These are phyloP conservation scores for Termitomyces sp. DNA, from an alignment of 768 basidiomycete species.

Conservation along the genomic window DNA sequence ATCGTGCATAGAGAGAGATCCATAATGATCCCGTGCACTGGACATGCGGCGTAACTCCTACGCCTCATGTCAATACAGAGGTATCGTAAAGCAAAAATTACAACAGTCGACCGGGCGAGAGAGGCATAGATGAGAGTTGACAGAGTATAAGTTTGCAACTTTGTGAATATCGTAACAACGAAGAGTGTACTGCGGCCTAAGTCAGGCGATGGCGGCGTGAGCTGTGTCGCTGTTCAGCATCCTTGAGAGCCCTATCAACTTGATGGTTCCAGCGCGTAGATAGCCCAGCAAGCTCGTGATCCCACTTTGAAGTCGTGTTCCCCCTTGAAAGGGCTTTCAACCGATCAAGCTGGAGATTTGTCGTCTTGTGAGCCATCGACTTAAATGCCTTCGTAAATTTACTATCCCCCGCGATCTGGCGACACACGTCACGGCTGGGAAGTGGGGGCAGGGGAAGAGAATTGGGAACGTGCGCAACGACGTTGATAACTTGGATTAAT, in stretches of 20 bases:
- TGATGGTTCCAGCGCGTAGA: constrained; percentile 3
- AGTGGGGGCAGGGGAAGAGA: constrained; percentile 6
- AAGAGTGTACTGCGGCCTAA: not conserved
- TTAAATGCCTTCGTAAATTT: constrained; percentile 1
- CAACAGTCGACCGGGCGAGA: not conserved
- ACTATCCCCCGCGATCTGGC: not conserved
- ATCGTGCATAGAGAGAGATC: too few species aligned
- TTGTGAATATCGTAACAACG: not conserved
- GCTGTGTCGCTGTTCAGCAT: not conserved
- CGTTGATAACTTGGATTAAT: not conserved
- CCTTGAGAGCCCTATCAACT: constrained; percentile 1
- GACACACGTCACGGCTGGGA: constrained; percentile 1
- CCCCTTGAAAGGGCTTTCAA: constrained; percentile 2
- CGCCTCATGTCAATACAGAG: too few species aligned
- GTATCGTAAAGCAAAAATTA: too few species aligned
- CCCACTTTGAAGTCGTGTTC: not conserved
- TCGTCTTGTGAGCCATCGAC: not conserved
- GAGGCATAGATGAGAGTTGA: not conserved
- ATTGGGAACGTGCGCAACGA: not conserved
- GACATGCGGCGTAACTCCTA: not conserved
- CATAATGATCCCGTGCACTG: too few species aligned
- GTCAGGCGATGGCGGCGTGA: not conserved
- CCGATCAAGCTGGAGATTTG: not conserved
- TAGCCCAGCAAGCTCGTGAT: not conserved
- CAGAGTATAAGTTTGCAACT: not conserved